phyloP scores from a whole-genome alignment of 305 asterid species.

The Solanum hybrid region DNA sequence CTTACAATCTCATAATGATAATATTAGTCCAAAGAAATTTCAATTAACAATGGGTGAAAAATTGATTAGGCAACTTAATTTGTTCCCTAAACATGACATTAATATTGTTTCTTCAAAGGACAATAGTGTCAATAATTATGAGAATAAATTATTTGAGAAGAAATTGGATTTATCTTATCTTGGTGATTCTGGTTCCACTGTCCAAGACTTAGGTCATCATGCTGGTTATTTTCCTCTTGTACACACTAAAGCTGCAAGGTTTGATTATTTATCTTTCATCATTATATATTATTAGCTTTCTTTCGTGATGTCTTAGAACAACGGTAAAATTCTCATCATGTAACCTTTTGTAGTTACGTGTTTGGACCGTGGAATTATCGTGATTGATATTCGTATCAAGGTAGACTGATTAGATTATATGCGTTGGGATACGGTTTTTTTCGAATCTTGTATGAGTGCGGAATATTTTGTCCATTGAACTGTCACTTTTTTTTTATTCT shows the following conservation, averaged over 20 bases:
- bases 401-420: neutral
- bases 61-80: slow-evolving; percentile 46
- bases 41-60: slow-evolving; percentile 32
- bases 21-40: slow-evolving; percentile 2
- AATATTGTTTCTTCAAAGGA: slow-evolving; percentile 16
- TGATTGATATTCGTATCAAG: neutral
- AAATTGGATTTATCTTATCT: slow-evolving; percentile 28
- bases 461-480: neutral
- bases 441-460: neutral
- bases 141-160: slow-evolving; percentile 45
- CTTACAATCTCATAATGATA: neutral
- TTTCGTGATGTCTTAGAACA: neutral
- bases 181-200: slow-evolving; percentile 29
- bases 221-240: slow-evolving; percentile 63
- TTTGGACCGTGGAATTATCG: neutral
- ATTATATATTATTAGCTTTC: neutral
- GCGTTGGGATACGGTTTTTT: neutral
- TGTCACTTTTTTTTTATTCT: neutral
- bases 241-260: slow-evolving; percentile 58
- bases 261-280: neutral
- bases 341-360: neutral
- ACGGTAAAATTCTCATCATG: neutral
- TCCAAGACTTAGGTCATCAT: slow-evolving; percentile 58
- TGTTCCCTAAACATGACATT: slow-evolving; percentile 51
- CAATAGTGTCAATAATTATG: neutral